Evolutionary conservation across 441 rosid genomes (phyloP).

Genomic region (Kokia cookei): DNA sequence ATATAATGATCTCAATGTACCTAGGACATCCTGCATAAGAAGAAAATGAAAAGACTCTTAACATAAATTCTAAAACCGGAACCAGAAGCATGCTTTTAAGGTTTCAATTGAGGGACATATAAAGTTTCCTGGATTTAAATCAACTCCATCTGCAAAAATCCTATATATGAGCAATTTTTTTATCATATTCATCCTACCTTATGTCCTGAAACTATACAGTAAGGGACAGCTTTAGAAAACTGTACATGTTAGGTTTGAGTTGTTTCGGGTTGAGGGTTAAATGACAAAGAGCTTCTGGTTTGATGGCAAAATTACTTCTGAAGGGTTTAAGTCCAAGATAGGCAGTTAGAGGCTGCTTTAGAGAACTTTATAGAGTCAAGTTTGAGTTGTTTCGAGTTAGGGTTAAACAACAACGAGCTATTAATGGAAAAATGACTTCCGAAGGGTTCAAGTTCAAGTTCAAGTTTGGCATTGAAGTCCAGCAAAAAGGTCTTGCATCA

Average conservation of each 20-base stretch:
- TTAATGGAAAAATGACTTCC: too few species aligned
- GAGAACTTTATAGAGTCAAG: too few species aligned
- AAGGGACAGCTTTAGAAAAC: not conserved
- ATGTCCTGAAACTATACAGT: not conserved
- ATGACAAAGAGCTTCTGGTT: too few species aligned
- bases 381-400: too few species aligned
- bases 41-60: slow-evolving; percentile 6
- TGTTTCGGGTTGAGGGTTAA: not conserved
- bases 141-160: not conserved
- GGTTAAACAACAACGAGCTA: too few species aligned
- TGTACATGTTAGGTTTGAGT: not conserved
- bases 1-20: slow-evolving; percentile 63
- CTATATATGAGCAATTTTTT: not conserved
- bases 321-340: too few species aligned
- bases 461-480: too few species aligned
- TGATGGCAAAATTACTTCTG: too few species aligned
- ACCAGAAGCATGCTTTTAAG: not conserved
- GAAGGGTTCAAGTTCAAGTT: too few species aligned
- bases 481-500: not conserved
- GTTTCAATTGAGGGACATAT: not conserved
- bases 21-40: slow-evolving; percentile 45
- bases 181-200: not conserved
- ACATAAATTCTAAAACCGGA: not conserved
- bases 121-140: not conserved
- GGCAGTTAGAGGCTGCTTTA: too few species aligned